Evolutionary conservation across 257 asterid species (phyloP).

Genomic region (Ehretia macrophylla): DNA sequence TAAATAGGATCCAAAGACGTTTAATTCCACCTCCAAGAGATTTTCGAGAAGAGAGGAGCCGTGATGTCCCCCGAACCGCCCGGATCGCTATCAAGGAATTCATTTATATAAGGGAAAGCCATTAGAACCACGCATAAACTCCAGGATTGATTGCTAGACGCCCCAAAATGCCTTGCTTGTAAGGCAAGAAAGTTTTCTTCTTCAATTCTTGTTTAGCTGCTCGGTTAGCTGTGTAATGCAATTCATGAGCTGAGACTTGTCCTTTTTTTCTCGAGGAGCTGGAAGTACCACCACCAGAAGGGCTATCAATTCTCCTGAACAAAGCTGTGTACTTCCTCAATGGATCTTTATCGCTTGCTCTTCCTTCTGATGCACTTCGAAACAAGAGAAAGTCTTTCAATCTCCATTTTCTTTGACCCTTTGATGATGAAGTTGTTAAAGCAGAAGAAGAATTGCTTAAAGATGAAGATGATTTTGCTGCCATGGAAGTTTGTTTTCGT

Average conservation of each 20-base stretch:
- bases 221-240: conserved; percentile 64
- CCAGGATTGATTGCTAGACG: conserved; percentile 59
- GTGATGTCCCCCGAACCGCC: too few species aligned
- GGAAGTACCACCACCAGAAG: conserved; percentile 20
- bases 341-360: conserved; percentile 39
- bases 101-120: conserved; percentile 65
- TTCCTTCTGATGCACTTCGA: conserved; percentile 52
- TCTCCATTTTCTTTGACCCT: conserved; percentile 33
- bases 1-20: too few species aligned
- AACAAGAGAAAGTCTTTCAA: conserved; percentile 43
- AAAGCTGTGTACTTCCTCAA: conserved; percentile 25
- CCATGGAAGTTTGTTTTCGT: neutral
- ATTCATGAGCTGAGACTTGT: conserved; percentile 66
- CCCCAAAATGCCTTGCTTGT: conserved; percentile 76
- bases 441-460: neutral
- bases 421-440: conserved; percentile 2
- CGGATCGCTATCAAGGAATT: neutral
- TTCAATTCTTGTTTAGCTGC: conserved; percentile 68
- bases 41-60: too few species aligned
- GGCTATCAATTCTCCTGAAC: conserved; percentile 9
- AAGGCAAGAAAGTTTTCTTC: conserved; percentile 75
- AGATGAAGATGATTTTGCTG: conserved; percentile 12
- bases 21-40: too few species aligned
- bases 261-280: conserved; percentile 20
- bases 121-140: conserved; percentile 57